phyloP scores from a whole-genome alignment of 2,329 filamentous ascomycete species.

The Macroventuria anomochaeta region DNA sequence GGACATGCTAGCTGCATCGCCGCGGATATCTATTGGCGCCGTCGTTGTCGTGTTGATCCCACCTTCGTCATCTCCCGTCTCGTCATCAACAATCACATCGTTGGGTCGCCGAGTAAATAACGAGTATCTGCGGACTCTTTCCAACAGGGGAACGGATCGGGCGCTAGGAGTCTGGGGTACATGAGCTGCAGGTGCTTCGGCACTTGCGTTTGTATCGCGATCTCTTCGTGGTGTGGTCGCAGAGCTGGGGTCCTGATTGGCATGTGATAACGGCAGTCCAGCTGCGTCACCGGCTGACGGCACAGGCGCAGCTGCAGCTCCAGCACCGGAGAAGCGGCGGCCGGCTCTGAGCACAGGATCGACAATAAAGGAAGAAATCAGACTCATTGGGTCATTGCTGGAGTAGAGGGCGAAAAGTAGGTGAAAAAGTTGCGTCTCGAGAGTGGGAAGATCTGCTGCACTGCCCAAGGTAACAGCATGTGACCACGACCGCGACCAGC shows the following conservation, averaged over 20 bases:
- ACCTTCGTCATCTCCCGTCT: slow-evolving; percentile 25
- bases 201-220: slow-evolving; percentile 12
- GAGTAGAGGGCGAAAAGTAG: neutral
- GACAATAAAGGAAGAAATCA: slow-evolving; percentile 51
- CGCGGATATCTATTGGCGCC: slow-evolving; percentile 35
- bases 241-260: slow-evolving; percentile 26
- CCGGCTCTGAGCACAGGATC: slow-evolving; percentile 51
- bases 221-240: slow-evolving; percentile 12
- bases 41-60: slow-evolving; percentile 19
- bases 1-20: slow-evolving; percentile 34
- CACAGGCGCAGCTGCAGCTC: slow-evolving; percentile 23
- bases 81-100: slow-evolving; percentile 34
- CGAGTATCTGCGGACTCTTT: slow-evolving; percentile 31
- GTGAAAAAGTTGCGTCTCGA: neutral
- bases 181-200: slow-evolving; percentile 13
- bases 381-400: slow-evolving; percentile 45
- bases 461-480: slow-evolving; percentile 11
- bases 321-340: slow-evolving; percentile 45
- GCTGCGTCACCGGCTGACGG: slow-evolving; percentile 25
- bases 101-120: slow-evolving; percentile 31
- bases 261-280: slow-evolving; percentile 35
- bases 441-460: slow-evolving; percentile 6
- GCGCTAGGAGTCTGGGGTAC: slow-evolving; percentile 10
- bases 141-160: slow-evolving; percentile 19
- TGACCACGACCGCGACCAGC: slow-evolving; percentile 5